A percentile compares a stretch with the other conserved stretches of the same genome.
Conservation (phyloP, 2,329 filamentous ascomycete species). For the Arthrobotrys pseudoclavata region DNA sequence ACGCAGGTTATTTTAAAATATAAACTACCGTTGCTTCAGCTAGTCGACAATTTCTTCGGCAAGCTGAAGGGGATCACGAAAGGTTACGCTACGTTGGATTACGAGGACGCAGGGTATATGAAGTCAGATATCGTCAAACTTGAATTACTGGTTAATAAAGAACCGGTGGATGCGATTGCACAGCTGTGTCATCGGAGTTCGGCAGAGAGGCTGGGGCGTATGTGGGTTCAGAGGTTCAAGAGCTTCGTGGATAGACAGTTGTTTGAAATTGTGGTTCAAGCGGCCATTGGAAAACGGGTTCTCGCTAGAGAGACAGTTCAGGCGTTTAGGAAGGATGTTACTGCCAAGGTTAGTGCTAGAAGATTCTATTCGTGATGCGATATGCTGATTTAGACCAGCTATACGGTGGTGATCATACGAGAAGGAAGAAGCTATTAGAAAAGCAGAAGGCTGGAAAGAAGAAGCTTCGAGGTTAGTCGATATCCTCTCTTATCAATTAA, state of each 20-base stretch:
- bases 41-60: slow-evolving; percentile 97
- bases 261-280: slow-evolving; percentile 97
- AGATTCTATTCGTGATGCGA: slow-evolving; percentile 69
- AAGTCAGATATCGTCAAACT: slow-evolving; percentile 85
- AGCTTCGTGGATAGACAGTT: slow-evolving; percentile 96
- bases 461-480: slow-evolving; percentile 73
- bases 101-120: slow-evolving; percentile 93
- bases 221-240: slow-evolving; percentile 96
- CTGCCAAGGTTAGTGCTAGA: slow-evolving; percentile 69
- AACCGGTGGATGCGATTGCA: slow-evolving; percentile 93
- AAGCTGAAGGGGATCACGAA: slow-evolving; percentile 94
- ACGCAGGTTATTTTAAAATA: slow-evolving; percentile 97
- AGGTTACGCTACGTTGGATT: slow-evolving; percentile 95
- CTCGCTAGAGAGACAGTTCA: slow-evolving; percentile 95
- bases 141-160: slow-evolving; percentile 92
- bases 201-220: slow-evolving; percentile 81
- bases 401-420: slow-evolving; percentile 87
- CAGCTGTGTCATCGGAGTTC: slow-evolving; percentile 88
- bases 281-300: slow-evolving; percentile 83
- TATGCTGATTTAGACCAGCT: slow-evolving; percentile 67
- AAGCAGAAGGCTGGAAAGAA: slow-evolving; percentile 97
- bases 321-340: slow-evolving; percentile 94
- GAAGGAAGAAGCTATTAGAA: slow-evolving; percentile 88
- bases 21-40: slow-evolving; percentile 84
- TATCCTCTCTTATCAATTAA: neutral